A percentile compares a stretch with the other conserved stretches of the same genome.
Conservation (phyloP, 75 land plant species). For the Pinus albicaulis region DNA sequence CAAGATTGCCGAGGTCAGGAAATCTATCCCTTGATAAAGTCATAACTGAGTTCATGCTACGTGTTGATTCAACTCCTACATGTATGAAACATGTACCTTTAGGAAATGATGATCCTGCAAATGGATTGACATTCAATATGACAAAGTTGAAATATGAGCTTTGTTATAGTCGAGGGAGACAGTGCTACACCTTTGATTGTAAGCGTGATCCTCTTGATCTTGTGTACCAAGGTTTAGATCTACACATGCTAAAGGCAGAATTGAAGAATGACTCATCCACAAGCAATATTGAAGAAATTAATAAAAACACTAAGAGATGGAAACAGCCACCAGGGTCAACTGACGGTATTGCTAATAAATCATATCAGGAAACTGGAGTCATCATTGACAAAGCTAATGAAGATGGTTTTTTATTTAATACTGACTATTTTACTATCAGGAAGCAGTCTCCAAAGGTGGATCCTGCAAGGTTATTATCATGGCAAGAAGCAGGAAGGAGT, state of each 20-base stretch:
- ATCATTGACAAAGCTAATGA: constrained; percentile 46
- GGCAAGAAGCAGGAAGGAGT: constrained; percentile 86
- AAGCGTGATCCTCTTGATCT: constrained; percentile 88
- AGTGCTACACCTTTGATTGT: constrained; percentile 76
- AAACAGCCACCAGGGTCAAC: constrained; percentile 32
- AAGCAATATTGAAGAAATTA: constrained; percentile 29
- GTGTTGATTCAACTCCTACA: constrained; percentile 81
- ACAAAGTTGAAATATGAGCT: constrained; percentile 86
- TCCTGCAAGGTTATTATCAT: constrained; percentile 67
- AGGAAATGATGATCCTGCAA: constrained; percentile 92
- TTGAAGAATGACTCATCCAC: constrained; percentile 35
- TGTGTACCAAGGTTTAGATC: constrained; percentile 94
- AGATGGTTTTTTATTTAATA: constrained; percentile 89
- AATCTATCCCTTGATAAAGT: constrained; percentile 95
- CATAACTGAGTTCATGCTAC: constrained; percentile 91
- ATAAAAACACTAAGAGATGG: constrained; percentile 42
- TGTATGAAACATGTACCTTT: constrained; percentile 76
- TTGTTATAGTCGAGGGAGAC: constrained; percentile 81
- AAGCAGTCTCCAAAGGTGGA: constrained; percentile 99
- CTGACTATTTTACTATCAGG: constrained; percentile 95
- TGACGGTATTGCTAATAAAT: constrained; percentile 39
- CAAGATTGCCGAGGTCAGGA: constrained; percentile 80
- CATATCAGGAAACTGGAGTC: constrained; percentile 17
- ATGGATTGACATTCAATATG: constrained; percentile 85
- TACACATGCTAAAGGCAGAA: constrained; percentile 73